These are phyloP conservation scores for Mimosa bimucronata DNA, from an alignment of 306 rosid species.

Conservation along the genomic window DNA sequence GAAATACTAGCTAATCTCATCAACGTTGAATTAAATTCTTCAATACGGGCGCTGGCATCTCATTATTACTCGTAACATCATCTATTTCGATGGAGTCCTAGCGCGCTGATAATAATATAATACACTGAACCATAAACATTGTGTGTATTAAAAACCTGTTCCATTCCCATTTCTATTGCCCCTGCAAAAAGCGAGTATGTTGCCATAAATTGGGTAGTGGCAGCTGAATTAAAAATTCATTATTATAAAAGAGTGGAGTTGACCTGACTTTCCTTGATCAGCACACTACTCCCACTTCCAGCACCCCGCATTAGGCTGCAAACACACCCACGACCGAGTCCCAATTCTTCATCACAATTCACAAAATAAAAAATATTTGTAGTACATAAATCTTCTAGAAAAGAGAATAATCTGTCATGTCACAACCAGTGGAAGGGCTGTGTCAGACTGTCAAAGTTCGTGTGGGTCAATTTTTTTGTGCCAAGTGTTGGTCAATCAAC, in stretches of 20 bases:
- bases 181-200: background rate
- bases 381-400: no score
- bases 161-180: background rate
- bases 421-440: background rate
- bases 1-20: background rate
- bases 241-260: background rate
- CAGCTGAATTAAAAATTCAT: background rate
- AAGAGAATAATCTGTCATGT: no score
- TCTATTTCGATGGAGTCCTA: background rate
- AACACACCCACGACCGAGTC: background rate
- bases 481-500: no score
- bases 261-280: background rate
- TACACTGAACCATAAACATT: background rate
- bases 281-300: background rate
- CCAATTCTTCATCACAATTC: no score
- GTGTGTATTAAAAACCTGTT: background rate
- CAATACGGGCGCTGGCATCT: background rate
- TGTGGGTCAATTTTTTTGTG: background rate
- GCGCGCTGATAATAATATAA: background rate
- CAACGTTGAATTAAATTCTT: no score
- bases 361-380: no score
- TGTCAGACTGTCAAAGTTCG: background rate
- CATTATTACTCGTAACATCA: no score
- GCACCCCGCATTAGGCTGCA: background rate
- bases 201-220: background rate